Conservation (phyloP, 805 yeast genomes). For the Naumovozyma castellii region DNA sequence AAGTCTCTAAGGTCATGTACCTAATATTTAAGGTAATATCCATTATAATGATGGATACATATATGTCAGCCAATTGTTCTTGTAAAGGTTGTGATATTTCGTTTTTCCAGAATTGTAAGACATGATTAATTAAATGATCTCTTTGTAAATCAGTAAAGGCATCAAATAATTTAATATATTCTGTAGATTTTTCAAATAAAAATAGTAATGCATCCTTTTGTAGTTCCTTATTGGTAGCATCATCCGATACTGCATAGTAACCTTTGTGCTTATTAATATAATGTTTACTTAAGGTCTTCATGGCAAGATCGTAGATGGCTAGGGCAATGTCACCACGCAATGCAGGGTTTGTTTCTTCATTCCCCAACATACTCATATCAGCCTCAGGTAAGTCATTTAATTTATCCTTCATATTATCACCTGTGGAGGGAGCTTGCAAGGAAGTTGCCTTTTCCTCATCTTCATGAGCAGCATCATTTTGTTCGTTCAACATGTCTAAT, state of each 20-base stretch:
- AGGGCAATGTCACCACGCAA: constrained; percentile 63
- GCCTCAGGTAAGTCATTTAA: constrained; percentile 76
- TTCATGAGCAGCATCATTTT: constrained; percentile 24
- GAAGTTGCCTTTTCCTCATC: constrained; percentile 28
- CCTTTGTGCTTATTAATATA: constrained; percentile 28
- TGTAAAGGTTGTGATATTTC: constrained; percentile 30
- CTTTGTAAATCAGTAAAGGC: constrained; percentile 62
- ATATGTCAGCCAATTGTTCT: constrained; percentile 25
- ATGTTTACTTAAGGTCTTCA: constrained; percentile 36
- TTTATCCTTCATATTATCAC: constrained; percentile 50
- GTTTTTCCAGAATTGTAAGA: constrained; percentile 43
- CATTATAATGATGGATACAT: constrained; percentile 34
- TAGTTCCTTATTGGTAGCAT: constrained; percentile 29
- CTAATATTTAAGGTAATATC: constrained; percentile 66
- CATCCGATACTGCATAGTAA: constrained; percentile 24
- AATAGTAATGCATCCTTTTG: constrained; percentile 20
- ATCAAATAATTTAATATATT: constrained; percentile 53
- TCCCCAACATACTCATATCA: constrained; percentile 75
- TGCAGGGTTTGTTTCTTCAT: constrained; percentile 76
- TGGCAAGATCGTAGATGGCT: constrained; percentile 59
- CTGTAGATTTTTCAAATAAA: constrained; percentile 35
- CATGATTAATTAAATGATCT: constrained; percentile 54
- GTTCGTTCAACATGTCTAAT: constrained; percentile 34
- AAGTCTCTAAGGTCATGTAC: constrained; percentile 32
- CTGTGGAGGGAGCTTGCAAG: constrained; percentile 40